These are phyloP conservation scores for Pseudocercospora fuligena DNA, from an alignment of 2,329 filamentous ascomycete genomes.

Conservation along the genomic window DNA sequence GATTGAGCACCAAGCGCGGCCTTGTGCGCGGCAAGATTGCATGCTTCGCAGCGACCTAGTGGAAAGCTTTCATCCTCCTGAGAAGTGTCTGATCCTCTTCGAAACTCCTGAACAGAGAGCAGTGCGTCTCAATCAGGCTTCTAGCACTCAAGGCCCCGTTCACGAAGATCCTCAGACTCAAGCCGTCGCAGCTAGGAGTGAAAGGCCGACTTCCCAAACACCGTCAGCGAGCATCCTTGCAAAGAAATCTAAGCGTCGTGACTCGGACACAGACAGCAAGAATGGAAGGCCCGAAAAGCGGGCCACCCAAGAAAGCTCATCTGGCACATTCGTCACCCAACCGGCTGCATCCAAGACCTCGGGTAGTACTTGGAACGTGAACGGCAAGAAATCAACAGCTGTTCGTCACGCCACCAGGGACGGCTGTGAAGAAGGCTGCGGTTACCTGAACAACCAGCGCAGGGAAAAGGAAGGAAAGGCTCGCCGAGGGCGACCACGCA, in stretches of 20 bases:
- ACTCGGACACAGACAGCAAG: neutral
- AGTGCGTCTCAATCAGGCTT: neutral
- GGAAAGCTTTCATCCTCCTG: neutral
- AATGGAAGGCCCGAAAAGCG: neutral
- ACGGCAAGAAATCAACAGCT: neutral
- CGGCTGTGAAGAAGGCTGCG: neutral
- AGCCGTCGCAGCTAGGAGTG: neutral
- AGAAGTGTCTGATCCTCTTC: neutral
- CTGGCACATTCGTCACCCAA: neutral
- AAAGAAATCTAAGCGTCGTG: neutral
- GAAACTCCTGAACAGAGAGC: neutral
- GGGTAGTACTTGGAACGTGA: neutral
- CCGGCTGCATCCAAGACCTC: neutral
- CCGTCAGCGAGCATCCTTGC: neutral
- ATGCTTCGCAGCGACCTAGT: neutral
- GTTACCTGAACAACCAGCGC: slow-evolving; percentile 6
- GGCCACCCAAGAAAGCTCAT: neutral
- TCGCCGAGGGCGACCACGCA: slow-evolving; percentile 12
- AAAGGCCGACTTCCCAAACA: neutral
- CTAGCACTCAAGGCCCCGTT: neutral
- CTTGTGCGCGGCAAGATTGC: neutral
- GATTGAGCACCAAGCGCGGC: neutral
- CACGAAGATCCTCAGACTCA: neutral
- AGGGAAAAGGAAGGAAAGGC: slow-evolving; percentile 1
- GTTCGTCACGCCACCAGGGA: neutral